Base-by-base conservation (phyloP, 768 basidiomycete species). In the Collybia sp. region DNA sequence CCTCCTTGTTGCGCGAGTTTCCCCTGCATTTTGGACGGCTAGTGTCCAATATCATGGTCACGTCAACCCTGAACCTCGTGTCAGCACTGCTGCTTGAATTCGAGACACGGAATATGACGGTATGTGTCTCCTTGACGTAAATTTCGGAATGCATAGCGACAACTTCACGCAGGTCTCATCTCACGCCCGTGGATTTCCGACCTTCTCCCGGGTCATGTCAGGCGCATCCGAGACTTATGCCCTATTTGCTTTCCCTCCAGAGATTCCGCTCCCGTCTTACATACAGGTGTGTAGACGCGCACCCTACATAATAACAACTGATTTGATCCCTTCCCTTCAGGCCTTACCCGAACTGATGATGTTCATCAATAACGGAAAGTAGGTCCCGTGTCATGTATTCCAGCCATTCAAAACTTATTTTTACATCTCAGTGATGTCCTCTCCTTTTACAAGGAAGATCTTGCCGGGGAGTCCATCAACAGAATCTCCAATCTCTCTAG, bases 31-130 rank as follows among this genome's bases (percentile, higher is more conserved):
- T 53, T 35, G 48, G 33, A 11, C 45, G 58, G 0, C 46, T 64
- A 12, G 53, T 56, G 6, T 59, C 58, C 1, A 63, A 65, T 31
- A 32, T 63, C 3, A 62, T 73, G 41, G 53, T 59, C 19, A 56
- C 60, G 3, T 55, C 62, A 13, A 60, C 58, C 1, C 25, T 69
- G 33, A 63, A 61, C 25, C 61, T 60, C 31, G 44, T 71, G 30
- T 52, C 61, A 18, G 59, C 58, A 12, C 50, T 55, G 35, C 35
- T 67, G 31, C 45, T 69, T 12, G 71, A 72, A 20, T 30, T 58
- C 18, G 61, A 63, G 17, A 59, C 59, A 5, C 40, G 48, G 12
- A 51, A 48, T 2, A 58, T 66, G 61, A 37, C 54, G 53, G 65
- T 64, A 46, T 12, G 18, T 0, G 9, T 41, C 38, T 31, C 1